A percentile compares a stretch with the other conserved stretches of the same genome.
Conservation (phyloP, 371 early-diverging fungal species). For the Mortierella sp. region DNA sequence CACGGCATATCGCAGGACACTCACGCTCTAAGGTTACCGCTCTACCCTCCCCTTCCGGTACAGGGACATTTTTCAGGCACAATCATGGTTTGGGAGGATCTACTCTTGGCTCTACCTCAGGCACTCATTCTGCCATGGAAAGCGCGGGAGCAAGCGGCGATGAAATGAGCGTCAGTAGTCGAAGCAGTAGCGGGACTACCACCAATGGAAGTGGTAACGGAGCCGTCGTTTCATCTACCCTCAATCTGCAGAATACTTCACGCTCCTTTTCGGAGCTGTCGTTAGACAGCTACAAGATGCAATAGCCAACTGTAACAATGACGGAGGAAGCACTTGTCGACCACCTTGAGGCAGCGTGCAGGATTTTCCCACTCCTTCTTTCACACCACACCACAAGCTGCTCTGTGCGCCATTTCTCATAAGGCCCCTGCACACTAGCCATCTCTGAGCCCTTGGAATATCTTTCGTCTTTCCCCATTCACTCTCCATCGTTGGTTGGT, state of each 20-base stretch:
- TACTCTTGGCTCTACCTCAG: background rate
- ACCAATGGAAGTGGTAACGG: background rate
- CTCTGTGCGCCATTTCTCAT: too few relatives aligned
- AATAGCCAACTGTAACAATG: constrained; percentile 2
- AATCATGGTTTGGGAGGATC: constrained; percentile 6
- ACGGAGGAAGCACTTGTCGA: too few relatives aligned
- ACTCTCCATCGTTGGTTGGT: background rate
- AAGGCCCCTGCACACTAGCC: background rate
- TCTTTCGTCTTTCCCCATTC: background rate
- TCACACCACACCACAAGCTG: too few relatives aligned
- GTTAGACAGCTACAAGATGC: constrained; percentile 9
- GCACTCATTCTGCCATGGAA: background rate
- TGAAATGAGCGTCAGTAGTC: background rate
- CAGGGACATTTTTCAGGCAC: constrained; percentile 31
- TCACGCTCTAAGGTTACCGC: constrained; percentile 31
- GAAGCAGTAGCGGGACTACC: background rate
- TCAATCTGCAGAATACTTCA: constrained; percentile 47
- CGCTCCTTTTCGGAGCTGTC: constrained; percentile 51
- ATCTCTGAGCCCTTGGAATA: background rate
- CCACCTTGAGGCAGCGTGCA: background rate
- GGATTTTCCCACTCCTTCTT: constrained; percentile 1
- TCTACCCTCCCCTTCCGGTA: constrained; percentile 38
- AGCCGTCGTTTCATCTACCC: constrained; percentile 7
- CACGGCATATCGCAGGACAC: constrained; percentile 39
- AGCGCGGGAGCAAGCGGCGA: constrained; percentile 2